Base-by-base conservation (phyloP, 2,329 filamentous ascomycete species). In the Exophiala sideris region DNA sequence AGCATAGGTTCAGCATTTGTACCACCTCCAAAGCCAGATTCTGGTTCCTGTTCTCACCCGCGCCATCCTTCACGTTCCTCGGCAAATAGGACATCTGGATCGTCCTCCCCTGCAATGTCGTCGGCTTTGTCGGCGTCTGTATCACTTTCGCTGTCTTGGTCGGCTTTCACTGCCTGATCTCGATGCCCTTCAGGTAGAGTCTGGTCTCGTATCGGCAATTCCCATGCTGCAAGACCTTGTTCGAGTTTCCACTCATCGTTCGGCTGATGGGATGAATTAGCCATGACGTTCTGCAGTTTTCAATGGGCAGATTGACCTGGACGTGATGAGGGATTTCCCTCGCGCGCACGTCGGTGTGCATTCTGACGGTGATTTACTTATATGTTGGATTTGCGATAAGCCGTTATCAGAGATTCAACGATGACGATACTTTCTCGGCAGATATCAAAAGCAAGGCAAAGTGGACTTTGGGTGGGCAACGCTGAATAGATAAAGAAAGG, bases 171-270 rank as follows among this genome's bases (percentile, higher is more conserved):
- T 58, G 57, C 9, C 69, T 61, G 1, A 69, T 73, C 48, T 71
- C 67, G 64, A 5, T 62, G 54, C 2, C 69, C 73, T 45, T 72
- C 58, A 1, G 64, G 58, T 0, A 70, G 71, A 3, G 70, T 76
- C 65, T 77, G 76, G 56, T 79, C 75, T 9, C 78, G 68, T 21
- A 78, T 68, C 0, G 76, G 75, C 12, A 79, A 67, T 34, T 73
- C 73, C 2, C 74, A 71, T 36, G 67, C 73, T n/a, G 71, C 68
- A 29, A 80, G 60, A 5, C 78, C 78, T 62, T 80, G 78, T 54
- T 80, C 78, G 45, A 80, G 74, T 64, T 73, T 79, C 77, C 77
- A 80, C 65, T 80, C 77, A 69, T 80, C 76, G 34, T 47, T 10
- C 12, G 58, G 55, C 55, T 60, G 52, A 11, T 45, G 14, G 32